phyloP scores from a whole-genome alignment of 805 yeast species.

The Spathaspora girioi region DNA sequence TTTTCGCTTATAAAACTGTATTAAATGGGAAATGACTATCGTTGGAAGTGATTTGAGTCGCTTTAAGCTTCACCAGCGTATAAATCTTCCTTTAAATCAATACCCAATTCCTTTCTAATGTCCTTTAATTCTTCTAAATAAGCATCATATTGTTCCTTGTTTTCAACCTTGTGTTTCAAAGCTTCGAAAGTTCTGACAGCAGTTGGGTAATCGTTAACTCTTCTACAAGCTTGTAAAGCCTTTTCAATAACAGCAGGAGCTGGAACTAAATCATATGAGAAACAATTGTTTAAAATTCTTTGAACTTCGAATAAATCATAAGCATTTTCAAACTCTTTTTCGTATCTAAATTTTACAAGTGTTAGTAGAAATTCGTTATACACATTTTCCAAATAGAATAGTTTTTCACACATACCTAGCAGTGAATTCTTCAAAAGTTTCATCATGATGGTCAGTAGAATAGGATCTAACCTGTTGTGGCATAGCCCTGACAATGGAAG shows the following conservation, averaged over 20 bases:
- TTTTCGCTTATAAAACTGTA: neutral
- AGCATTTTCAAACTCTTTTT: slow-evolving; percentile 81
- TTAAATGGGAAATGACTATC: neutral
- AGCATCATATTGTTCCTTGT: slow-evolving; percentile 89
- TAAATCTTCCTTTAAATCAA: slow-evolving; percentile 88
- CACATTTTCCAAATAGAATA: too few species aligned
- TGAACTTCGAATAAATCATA: slow-evolving; percentile 49
- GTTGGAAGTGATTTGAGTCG: neutral
- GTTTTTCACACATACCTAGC: slow-evolving; percentile 47
- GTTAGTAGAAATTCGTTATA: slow-evolving; percentile 17
- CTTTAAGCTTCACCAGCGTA: slow-evolving; percentile 36
- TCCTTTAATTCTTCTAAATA: slow-evolving; percentile 93
- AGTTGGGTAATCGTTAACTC: slow-evolving; percentile 97
- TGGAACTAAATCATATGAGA: slow-evolving; percentile 97
- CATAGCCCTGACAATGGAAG: slow-evolving; percentile 11
- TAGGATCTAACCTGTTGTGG: slow-evolving; percentile 54
- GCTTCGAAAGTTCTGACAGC: slow-evolving; percentile 99
- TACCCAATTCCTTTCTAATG: slow-evolving; percentile 87
- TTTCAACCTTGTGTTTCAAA: slow-evolving; percentile 92
- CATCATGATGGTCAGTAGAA: slow-evolving; percentile 81
- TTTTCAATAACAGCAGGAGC: slow-evolving; percentile 94
- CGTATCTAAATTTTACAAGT: slow-evolving; percentile 52
- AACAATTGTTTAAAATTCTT: slow-evolving; percentile 96
- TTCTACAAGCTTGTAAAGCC: slow-evolving; percentile 96
- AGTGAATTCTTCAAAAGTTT: slow-evolving; percentile 93